Evolutionary conservation across 2,329 filamentous ascomycete genomes (phyloP).

Genomic region (Sporothrix brunneoviolacea): DNA sequence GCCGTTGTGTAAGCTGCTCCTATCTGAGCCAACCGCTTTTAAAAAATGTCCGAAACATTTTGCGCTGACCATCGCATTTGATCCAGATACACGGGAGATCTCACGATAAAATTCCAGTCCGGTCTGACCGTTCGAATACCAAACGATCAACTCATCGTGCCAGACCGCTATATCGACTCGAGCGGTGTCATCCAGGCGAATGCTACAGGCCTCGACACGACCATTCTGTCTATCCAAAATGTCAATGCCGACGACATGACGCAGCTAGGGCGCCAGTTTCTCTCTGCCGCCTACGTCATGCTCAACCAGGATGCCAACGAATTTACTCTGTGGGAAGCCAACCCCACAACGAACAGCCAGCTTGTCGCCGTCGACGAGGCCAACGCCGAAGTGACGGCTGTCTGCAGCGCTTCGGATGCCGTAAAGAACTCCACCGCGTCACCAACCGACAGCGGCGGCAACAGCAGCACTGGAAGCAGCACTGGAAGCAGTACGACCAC

Average conservation of each 20-base stretch:
- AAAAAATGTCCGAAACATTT: too few relatives aligned
- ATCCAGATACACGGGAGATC: conserved; percentile 16
- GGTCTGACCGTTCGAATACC: conserved; percentile 20
- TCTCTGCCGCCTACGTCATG: conserved; percentile 26
- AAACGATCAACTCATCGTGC: conserved; percentile 27
- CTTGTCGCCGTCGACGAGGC: conserved; percentile 15
- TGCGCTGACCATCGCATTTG: too few relatives aligned
- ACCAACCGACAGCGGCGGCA: not conserved
- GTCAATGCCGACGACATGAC: conserved; percentile 22
- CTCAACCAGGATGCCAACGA: conserved; percentile 23
- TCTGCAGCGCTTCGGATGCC: too few relatives aligned
- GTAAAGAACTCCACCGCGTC: too few relatives aligned
- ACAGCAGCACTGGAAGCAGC: too few relatives aligned
- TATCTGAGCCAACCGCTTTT: too few relatives aligned
- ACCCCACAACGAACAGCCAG: conserved; percentile 7
- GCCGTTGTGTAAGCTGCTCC: not conserved
- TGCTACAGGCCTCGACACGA: conserved; percentile 18
- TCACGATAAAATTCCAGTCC: conserved; percentile 17
- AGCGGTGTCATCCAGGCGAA: conserved; percentile 10
- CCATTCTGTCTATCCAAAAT: conserved; percentile 19
- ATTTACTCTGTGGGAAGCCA: conserved; percentile 20
- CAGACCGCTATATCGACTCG: conserved; percentile 10
- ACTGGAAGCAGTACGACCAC: too few relatives aligned
- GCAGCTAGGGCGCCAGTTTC: conserved; percentile 24
- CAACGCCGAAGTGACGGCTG: conserved; percentile 21